phyloP scores from a whole-genome alignment of 169 alveolate species.

The Plasmodium berghei region DNA sequence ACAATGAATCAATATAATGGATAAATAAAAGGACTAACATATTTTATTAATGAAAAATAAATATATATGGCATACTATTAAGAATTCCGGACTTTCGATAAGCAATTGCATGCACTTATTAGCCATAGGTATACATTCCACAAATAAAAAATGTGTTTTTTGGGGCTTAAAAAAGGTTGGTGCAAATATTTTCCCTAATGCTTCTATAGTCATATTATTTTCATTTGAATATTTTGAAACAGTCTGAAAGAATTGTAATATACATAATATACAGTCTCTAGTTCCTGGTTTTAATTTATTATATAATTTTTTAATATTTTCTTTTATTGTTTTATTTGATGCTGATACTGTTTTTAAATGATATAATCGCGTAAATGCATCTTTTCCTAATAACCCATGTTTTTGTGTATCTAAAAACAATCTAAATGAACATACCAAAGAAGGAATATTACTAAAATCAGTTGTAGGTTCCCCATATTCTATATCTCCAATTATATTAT shows the following conservation, averaged over 20 bases:
- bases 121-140: slow-evolving; percentile 52
- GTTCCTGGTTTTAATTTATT: slow-evolving; percentile 40
- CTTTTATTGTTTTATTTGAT: slow-evolving; percentile 42
- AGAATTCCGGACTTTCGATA: slow-evolving; percentile 43
- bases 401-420: slow-evolving; percentile 81
- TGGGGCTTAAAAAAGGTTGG: slow-evolving; percentile 48
- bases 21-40: not conserved
- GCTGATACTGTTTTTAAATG: slow-evolving; percentile 67
- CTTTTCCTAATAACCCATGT: slow-evolving; percentile 81
- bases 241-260: slow-evolving; percentile 53
- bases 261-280: slow-evolving; percentile 38
- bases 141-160: slow-evolving; percentile 32
- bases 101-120: slow-evolving; percentile 54
- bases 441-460: slow-evolving; percentile 69
- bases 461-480: slow-evolving; percentile 80
- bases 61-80: slow-evolving; percentile 14
- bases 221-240: slow-evolving; percentile 54
- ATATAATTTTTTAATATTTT: slow-evolving; percentile 36
- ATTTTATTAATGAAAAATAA: not conserved
- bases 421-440: slow-evolving; percentile 81
- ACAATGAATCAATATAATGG: not conserved
- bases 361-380: slow-evolving; percentile 46
- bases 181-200: slow-evolving; percentile 44
- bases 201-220: slow-evolving; percentile 56
- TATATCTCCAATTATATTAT: slow-evolving; percentile 79